phyloP scores from a whole-genome alignment of 2,329 filamentous ascomycete genomes.

The Tolypocladium paradoxum region DNA sequence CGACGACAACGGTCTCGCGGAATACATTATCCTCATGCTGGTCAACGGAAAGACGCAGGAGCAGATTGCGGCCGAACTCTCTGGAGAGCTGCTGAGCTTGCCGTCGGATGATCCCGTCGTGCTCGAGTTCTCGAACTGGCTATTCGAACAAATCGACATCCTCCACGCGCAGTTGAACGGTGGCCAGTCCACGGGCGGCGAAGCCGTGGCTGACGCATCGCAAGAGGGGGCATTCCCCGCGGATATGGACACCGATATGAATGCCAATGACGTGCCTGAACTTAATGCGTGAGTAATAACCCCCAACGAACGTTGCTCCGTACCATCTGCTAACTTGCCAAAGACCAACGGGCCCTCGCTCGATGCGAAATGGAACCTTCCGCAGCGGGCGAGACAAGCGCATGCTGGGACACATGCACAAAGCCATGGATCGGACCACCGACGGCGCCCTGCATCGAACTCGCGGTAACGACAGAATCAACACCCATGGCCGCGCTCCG shows the following conservation, averaged over 20 bases:
- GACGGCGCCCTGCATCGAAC: constrained; percentile 76
- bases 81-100: constrained; percentile 74
- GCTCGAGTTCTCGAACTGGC: constrained; percentile 76
- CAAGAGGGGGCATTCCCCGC: constrained; percentile 23
- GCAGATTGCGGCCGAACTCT: constrained; percentile 79
- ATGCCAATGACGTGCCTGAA: constrained; percentile 38
- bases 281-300: constrained; percentile 51
- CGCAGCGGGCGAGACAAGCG: constrained; percentile 61
- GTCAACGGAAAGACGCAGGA: constrained; percentile 89
- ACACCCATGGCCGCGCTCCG: constrained; percentile 60
- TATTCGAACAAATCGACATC: constrained; percentile 75
- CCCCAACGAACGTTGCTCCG: too few species aligned
- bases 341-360: constrained; percentile 88
- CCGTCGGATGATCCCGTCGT: constrained; percentile 74
- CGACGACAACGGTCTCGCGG: constrained; percentile 74
- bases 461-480: constrained; percentile 68
- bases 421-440: constrained; percentile 65
- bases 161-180: constrained; percentile 55
- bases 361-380: constrained; percentile 68
- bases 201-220: constrained; percentile 18
- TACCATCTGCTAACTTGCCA: background rate
- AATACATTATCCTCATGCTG: constrained; percentile 97
- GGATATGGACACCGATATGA: constrained; percentile 65
- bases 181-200: constrained; percentile 19
- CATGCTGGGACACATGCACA: constrained; percentile 76